Percentiles rank a stretch among this genome's conserved stretches.
phyloP scores from a whole-genome alignment of 164 flowering plant species.

The Vitis riparia region DNA sequence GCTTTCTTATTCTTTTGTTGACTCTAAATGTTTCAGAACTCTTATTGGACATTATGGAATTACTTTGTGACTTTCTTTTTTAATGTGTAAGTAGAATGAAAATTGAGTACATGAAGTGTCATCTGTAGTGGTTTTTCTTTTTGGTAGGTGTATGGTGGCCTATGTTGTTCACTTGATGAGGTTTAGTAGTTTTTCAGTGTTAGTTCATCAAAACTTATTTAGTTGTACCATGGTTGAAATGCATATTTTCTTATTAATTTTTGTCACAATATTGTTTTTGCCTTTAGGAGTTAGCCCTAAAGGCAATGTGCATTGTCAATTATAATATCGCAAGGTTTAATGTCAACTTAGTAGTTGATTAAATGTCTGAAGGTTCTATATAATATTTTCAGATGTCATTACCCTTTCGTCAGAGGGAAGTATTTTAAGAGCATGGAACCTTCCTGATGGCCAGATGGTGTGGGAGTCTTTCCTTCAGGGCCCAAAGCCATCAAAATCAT shows the following conservation, averaged over 20 bases:
- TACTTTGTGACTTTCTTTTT: too few species aligned
- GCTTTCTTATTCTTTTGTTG: too few species aligned
- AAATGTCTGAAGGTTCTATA: not conserved
- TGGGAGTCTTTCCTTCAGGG: constrained; percentile 92
- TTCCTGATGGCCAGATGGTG: constrained; percentile 98
- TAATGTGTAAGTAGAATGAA: too few species aligned
- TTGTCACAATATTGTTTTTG: not conserved
- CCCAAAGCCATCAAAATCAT: constrained; percentile 57
- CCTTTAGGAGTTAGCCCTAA: not conserved
- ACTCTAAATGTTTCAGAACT: too few species aligned
- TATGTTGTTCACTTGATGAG: not conserved
- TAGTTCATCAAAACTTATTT: not conserved
- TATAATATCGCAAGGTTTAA: not conserved
- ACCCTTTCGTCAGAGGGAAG: constrained; percentile 85
- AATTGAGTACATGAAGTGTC: too few species aligned
- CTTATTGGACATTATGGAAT: too few species aligned
- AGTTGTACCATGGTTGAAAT: not conserved
- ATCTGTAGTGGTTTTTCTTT: too few species aligned
- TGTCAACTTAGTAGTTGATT: not conserved
- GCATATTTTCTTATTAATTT: not conserved
- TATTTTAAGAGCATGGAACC: constrained; percentile 93
- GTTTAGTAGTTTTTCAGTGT: not conserved
- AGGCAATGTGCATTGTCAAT: not conserved
- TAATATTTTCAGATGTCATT: constrained; percentile 63
- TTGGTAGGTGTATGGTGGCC: not conserved